Percentiles rank a stretch among this genome's conserved stretches.
phyloP scores from a whole-genome alignment of 768 basidiomycete genomes.

The Mycena galericulata region DNA sequence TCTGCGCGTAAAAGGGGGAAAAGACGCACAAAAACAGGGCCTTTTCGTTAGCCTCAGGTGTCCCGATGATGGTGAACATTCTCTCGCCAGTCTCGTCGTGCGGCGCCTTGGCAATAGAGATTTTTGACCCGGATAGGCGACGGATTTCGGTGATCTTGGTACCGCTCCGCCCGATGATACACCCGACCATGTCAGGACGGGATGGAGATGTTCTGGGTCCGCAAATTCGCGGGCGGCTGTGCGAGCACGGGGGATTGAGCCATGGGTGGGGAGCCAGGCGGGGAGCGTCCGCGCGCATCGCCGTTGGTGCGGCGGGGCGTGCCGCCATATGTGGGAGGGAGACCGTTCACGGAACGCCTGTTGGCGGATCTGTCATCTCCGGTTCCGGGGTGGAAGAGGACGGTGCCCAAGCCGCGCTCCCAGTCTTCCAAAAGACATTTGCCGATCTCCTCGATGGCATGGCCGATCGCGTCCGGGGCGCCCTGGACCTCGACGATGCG shows the following conservation, averaged over 20 bases:
- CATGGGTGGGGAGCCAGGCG: conserved; percentile 58
- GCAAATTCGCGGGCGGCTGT: conserved; percentile 81
- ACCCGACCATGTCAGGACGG: conserved; percentile 99
- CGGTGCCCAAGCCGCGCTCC: conserved; percentile 94
- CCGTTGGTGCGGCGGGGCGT: conserved; percentile 72
- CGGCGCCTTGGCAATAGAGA: conserved; percentile 98
- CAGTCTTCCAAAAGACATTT: conserved; percentile 96
- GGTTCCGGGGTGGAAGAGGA: conserved; percentile 95
- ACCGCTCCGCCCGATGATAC: conserved; percentile 95
- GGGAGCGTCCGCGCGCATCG: conserved; percentile 55
- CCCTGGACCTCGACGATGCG: conserved; percentile 99
- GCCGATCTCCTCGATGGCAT: conserved; percentile 95
- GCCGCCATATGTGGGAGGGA: conserved; percentile 54
- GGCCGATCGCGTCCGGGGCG: conserved; percentile 89
- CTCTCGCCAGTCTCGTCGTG: conserved; percentile 99
- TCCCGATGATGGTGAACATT: conserved; percentile 99
- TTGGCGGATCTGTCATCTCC: conserved; percentile 73
- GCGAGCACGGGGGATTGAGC: conserved; percentile 63
- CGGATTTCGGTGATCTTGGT: conserved; percentile 99
- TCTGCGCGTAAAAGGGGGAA: neutral
- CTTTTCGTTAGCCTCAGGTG: conserved; percentile 97
- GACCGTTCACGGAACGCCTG: conserved; percentile 65
- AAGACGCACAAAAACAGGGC: conserved; percentile 80
- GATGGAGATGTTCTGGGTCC: conserved; percentile 99
- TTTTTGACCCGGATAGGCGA: conserved; percentile 96